Base-by-base conservation (phyloP, 345 rosid genomes). In the Atalantia buxifolia region DNA sequence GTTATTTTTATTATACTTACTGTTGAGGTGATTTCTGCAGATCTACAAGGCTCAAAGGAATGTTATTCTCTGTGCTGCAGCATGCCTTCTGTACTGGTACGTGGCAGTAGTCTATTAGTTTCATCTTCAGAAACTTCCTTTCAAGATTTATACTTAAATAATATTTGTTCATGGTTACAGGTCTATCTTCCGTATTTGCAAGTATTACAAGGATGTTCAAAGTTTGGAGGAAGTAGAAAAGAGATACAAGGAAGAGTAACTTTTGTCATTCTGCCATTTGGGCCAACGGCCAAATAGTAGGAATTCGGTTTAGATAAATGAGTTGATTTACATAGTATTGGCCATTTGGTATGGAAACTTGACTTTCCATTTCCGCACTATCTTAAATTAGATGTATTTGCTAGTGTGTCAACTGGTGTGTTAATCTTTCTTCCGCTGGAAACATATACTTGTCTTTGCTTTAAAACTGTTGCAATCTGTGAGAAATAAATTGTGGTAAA, bases 61-160 rank as follows among this genome's bases (percentile, higher is more conserved):
- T 67, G 92, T 88, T 78, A 86, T 94, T 77, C 81, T 95, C 8
- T 92, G 99, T 78, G 88, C 83, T 59, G 80, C 97, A 59, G 94
- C 97, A 68, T 91, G 94, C 82, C 80, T 94, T 67, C 94, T 95
- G 57, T 95, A 95, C 81, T 95, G 99, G 99, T 95, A 89, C 16
- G 78, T 66, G 19, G 55, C 40, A 4, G 14, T 22, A 53, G 48
- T 68, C 35, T 27, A 40, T n/a, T 30, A 30, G 19, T 36, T 35
- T 75, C 45, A 65, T 30, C 48, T 78, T 70, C 21, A 12, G 24
- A 25, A 77, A 67, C 68, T 60, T n/a, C 74, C 59, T 69, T 48
- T 36, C 60, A n/a, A 42, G 13, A 45, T 45, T 24, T 77, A 50
- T 50, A 1, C 4, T 7, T 28, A 2, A 64, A 83, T 67, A 57